Conservation (phyloP, 2,329 filamentous ascomycete genomes). For the Magnaporthales sp. region DNA sequence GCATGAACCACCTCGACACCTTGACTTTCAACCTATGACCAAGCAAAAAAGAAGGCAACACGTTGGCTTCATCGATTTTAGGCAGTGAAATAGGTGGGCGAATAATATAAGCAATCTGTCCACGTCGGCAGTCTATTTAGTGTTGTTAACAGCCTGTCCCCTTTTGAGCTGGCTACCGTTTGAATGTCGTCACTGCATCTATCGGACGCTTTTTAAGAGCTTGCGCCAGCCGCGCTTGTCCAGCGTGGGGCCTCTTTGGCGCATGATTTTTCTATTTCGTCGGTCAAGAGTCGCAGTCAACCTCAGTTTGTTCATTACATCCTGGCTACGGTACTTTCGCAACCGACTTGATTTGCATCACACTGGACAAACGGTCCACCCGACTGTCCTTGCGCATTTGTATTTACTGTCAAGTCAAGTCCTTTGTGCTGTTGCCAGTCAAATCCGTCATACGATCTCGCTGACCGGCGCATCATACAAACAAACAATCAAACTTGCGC, state of each 20-base stretch:
- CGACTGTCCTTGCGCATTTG: not conserved
- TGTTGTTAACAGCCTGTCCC: not conserved
- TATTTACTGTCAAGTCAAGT: not conserved
- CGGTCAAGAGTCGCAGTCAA: not conserved
- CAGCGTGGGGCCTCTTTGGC: not conserved
- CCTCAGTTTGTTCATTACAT: not conserved
- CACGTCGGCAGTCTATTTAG: not conserved
- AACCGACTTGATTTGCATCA: not conserved
- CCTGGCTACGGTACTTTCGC: not conserved
- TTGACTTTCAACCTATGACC: not conserved
- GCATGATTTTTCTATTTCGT: not conserved
- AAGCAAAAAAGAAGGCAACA: not conserved
- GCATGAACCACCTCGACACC: not conserved
- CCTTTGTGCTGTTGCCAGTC: not conserved
- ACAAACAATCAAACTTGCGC: not conserved
- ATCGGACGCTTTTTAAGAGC: not conserved
- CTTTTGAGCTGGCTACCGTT: not conserved
- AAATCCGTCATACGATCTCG: not conserved
- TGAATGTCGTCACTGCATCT: not conserved
- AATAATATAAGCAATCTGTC: not conserved
- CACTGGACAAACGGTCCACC: not conserved
- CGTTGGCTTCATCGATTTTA: not conserved
- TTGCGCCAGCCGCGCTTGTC: not conserved
- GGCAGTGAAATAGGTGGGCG: not conserved
- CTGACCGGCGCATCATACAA: not conserved